Conservation (phyloP, 768 basidiomycete genomes). For the Tulasnella sp. region DNA sequence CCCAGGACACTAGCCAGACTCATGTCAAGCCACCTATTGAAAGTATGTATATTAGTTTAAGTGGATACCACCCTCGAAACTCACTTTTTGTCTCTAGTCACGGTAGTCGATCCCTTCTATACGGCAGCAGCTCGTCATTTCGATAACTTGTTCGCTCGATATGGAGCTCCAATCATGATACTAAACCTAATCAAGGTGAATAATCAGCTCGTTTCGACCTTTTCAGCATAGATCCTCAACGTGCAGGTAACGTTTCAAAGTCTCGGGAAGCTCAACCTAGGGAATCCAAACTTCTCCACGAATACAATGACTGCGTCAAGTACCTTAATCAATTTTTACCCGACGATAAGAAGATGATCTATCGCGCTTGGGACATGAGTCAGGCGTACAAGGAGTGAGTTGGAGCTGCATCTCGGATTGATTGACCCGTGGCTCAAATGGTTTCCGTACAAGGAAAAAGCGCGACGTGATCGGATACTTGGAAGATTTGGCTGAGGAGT, state of each 20-base stretch:
- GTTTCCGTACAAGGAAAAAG: conserved; percentile 60
- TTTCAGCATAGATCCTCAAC: neutral
- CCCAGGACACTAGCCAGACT: conserved; percentile 83
- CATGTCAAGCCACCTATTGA: conserved; percentile 91
- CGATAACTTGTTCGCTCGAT: conserved; percentile 75
- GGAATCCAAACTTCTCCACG: conserved; percentile 79
- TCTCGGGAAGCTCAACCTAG: conserved; percentile 40
- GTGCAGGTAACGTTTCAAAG: conserved; percentile 14
- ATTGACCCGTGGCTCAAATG: neutral
- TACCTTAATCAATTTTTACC: conserved; percentile 96
- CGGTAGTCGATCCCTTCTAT: conserved; percentile 88
- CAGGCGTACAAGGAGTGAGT: conserved; percentile 85
- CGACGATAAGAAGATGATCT: conserved; percentile 68
- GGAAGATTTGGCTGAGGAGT: conserved; percentile 90
- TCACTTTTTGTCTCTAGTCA: conserved; percentile 39
- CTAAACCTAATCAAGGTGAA: conserved; percentile 89
- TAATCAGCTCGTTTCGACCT: conserved; percentile 34
- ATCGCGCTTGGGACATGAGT: conserved; percentile 94
- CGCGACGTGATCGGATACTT: conserved; percentile 92
- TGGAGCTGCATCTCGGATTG: neutral
- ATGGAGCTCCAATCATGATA: conserved; percentile 80
- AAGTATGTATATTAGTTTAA: conserved; percentile 42
- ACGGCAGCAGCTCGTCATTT: conserved; percentile 89
- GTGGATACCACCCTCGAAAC: neutral
- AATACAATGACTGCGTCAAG: conserved; percentile 81